Evolutionary conservation across 371 early-diverging fungal species (phyloP), one percentile per base, ranked within the genome.

Genomic region (Syncephalis fuscata): DNA sequence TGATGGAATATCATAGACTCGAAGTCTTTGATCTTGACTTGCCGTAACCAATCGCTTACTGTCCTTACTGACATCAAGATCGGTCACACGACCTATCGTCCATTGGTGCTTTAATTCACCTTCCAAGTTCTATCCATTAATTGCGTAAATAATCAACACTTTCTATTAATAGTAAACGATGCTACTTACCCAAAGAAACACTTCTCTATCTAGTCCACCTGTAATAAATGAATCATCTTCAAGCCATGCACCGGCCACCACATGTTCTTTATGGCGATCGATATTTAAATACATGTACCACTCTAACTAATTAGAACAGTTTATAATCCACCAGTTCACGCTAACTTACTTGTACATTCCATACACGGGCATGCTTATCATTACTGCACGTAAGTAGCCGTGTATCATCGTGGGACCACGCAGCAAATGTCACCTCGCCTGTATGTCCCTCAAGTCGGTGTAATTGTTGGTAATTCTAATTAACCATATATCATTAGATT

Each of bases 391-490:
- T 78, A 23, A 92, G 59, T 8, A 97, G 53, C 23, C 62, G 58
- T 14, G 64, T 61, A 58, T 82, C 81, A 58, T 93, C 77, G 0
- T 90, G 92, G 44, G 87, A 88, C 94, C 95, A 97, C 2, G 88
- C 78, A 46, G 90, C 67, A 48, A 76, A 87, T 3, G 88, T 70
- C 1, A 80, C 74, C 32, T 71, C 72, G 49, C 66, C 67, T 1
- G 58, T 52, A 55, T 87, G 88, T 2, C 82, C 80, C 2, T 45
- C 48, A 0, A 87, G 59, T n/a, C 56, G 59, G 38, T 70, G 66
- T 39, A 64, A 11, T 4, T 67, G 57, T 40, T 61, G 55, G 48
- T 65, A 67, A 11, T 65, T 71, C 71, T 74, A 59, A 17, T 16
- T 5, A 1, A n/a, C n/a, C 41, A 21, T 16, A 0, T 16, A 20